phyloP scores from a whole-genome alignment of 176 grass and related monocot genomes.

The Phoenix dactylifera region DNA sequence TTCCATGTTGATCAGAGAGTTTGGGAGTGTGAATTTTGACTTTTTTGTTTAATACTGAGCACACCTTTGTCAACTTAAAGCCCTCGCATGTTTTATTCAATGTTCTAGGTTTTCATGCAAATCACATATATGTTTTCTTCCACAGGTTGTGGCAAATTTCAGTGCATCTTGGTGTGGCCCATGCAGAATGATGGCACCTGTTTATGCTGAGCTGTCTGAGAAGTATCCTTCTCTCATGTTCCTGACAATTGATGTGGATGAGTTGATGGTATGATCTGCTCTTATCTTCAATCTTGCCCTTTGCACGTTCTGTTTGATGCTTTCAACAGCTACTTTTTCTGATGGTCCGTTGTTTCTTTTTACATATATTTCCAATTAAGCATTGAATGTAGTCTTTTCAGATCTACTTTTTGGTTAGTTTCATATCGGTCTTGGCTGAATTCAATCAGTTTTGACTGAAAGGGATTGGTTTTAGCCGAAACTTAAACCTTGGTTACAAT shows the following conservation, averaged over 20 bases:
- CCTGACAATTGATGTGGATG: conserved; percentile 65
- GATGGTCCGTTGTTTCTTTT: too few species aligned
- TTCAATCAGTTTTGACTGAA: too few species aligned
- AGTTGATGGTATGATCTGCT: conserved; percentile 47
- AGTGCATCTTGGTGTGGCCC: conserved; percentile 77
- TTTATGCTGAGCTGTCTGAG: conserved; percentile 67
- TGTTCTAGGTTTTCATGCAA: not conserved
- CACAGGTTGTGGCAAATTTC: conserved; percentile 74
- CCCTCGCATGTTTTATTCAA: not conserved
- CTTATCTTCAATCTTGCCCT: not conserved
- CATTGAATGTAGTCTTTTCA: too few species aligned
- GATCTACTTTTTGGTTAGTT: too few species aligned
- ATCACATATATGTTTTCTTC: conserved; percentile 6
- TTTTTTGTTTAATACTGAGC: too few species aligned
- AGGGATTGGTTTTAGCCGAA: too few species aligned
- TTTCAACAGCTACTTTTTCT: too few species aligned
- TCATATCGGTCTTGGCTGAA: too few species aligned
- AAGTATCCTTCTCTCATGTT: conserved; percentile 77
- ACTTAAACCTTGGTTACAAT: too few species aligned
- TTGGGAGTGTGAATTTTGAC: too few species aligned
- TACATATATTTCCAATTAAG: too few species aligned
- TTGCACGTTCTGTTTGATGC: not conserved
- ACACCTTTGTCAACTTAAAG: not conserved
- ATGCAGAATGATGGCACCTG: conserved; percentile 58
- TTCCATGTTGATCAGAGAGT: too few species aligned